phyloP scores from a whole-genome alignment of 1,139 yeast genomes.

The Diutina rugosa region DNA sequence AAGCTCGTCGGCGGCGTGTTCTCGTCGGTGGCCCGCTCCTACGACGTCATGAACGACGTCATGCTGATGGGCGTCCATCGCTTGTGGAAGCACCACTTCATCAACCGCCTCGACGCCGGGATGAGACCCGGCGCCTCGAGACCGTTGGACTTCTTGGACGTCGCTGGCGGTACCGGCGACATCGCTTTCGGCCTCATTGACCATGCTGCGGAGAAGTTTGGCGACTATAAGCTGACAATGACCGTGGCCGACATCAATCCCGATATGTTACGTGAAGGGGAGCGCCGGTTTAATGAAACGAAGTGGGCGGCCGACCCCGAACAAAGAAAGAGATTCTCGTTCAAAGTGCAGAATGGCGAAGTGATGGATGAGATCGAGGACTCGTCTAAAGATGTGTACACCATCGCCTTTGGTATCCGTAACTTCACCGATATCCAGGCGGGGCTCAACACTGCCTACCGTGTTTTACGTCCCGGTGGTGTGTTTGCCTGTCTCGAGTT shows the following conservation, averaged over 20 bases:
- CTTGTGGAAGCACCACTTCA: constrained; percentile 88
- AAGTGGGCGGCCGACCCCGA: constrained; percentile 41
- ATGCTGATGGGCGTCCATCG: constrained; percentile 95
- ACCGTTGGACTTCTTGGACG: constrained; percentile 83
- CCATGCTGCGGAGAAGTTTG: constrained; percentile 71
- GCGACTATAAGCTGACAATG: constrained; percentile 70
- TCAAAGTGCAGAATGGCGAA: constrained; percentile 90
- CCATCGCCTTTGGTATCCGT: constrained; percentile 95
- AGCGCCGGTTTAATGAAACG: constrained; percentile 47
- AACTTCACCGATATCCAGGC: constrained; percentile 92
- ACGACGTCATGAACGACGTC: constrained; percentile 95
- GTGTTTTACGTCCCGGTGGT: constrained; percentile 97
- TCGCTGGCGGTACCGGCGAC: constrained; percentile 99
- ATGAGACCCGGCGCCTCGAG: constrained; percentile 70
- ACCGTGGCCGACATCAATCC: constrained; percentile 91
- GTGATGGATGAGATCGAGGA: constrained; percentile 70
- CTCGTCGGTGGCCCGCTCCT: constrained; percentile 86
- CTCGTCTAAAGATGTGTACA: constrained; percentile 85
- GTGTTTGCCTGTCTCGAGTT: constrained; percentile 94
- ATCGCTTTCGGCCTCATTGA: constrained; percentile 91
- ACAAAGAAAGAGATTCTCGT: constrained; percentile 39
- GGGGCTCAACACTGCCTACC: constrained; percentile 84
- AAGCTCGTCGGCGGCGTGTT: constrained; percentile 80
- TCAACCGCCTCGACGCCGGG: constrained; percentile 84
- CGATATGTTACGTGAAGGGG: constrained; percentile 92